Conservation (phyloP, 495 filamentous ascomycete genomes). For the Copromyces sp. region DNA sequence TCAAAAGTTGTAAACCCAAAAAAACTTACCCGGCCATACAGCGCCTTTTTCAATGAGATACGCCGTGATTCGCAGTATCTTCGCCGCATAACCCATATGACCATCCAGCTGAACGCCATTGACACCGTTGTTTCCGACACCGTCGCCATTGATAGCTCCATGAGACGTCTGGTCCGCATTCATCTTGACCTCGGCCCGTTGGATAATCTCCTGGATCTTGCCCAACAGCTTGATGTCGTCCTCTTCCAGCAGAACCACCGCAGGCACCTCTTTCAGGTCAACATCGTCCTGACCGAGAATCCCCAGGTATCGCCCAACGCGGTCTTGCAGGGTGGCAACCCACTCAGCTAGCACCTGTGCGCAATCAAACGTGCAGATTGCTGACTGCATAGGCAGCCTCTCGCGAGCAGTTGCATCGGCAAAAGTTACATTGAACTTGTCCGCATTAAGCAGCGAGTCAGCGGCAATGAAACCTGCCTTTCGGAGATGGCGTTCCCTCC, state of each 20-base stretch:
- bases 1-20: not conserved
- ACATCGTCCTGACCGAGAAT: conserved; percentile 75
- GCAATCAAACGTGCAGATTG: conserved; percentile 91
- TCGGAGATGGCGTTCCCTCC: conserved; percentile 76
- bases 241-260: conserved; percentile 81
- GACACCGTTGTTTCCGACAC: conserved; percentile 17
- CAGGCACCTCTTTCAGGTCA: conserved; percentile 66
- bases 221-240: conserved; percentile 81
- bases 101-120: conserved; percentile 48
- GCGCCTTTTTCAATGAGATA: conserved; percentile 82
- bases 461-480: conserved; percentile 93
- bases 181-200: conserved; percentile 74
- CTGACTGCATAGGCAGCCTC: conserved; percentile 85
- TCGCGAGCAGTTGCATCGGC: conserved; percentile 79
- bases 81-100: conserved; percentile 67
- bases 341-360: conserved; percentile 96
- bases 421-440: conserved; percentile 78
- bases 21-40: conserved; percentile 77
- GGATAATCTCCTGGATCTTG: conserved; percentile 75
- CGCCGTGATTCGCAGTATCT: conserved; percentile 78
- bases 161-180: conserved; percentile 35
- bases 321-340: conserved; percentile 89
- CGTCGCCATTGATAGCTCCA: not conserved
- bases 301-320: conserved; percentile 79
- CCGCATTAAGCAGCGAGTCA: conserved; percentile 83